Conservation (phyloP, 441 rosid genomes). For the Viola pubescens region DNA sequence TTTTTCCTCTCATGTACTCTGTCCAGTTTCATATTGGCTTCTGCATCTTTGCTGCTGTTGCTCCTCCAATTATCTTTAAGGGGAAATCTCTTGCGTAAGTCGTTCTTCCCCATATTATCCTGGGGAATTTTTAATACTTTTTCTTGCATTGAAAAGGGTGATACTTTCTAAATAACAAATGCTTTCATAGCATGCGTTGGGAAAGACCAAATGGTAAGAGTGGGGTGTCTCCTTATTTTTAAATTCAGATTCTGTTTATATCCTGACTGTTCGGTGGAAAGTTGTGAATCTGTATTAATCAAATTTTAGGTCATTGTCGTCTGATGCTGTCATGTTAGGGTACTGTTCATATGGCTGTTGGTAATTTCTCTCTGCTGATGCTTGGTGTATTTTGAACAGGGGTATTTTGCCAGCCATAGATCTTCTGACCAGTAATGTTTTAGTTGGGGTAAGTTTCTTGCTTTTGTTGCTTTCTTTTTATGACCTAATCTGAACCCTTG, state of each 20-base stretch:
- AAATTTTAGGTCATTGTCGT: too few species aligned
- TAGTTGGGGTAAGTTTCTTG: constrained; percentile 62
- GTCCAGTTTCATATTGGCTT: constrained; percentile 85
- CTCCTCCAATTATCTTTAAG: constrained; percentile 92
- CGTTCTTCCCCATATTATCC: constrained; percentile 8
- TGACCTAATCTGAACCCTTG: too few species aligned
- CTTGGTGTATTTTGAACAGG: constrained; percentile 40
- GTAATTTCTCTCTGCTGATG: constrained; percentile 6
- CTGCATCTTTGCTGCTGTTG: constrained; percentile 78
- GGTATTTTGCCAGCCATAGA: constrained; percentile 93
- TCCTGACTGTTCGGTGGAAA: neutral
- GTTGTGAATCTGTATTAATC: too few species aligned
- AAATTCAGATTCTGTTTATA: neutral
- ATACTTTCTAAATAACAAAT: neutral
- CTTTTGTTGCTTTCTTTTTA: neutral
- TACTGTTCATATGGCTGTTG: neutral
- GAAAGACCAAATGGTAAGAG: neutral
- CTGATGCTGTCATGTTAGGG: too few species aligned
- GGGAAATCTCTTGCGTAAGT: constrained; percentile 96
- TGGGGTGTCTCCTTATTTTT: neutral
- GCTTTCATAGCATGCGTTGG: neutral
- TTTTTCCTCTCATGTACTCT: constrained; percentile 16
- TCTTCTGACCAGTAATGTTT: constrained; percentile 38
- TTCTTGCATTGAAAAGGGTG: neutral
- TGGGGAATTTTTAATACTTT: neutral